Base-by-base conservation (phyloP, 108 stramenopile species). In the Conticribra weissflogii region DNA sequence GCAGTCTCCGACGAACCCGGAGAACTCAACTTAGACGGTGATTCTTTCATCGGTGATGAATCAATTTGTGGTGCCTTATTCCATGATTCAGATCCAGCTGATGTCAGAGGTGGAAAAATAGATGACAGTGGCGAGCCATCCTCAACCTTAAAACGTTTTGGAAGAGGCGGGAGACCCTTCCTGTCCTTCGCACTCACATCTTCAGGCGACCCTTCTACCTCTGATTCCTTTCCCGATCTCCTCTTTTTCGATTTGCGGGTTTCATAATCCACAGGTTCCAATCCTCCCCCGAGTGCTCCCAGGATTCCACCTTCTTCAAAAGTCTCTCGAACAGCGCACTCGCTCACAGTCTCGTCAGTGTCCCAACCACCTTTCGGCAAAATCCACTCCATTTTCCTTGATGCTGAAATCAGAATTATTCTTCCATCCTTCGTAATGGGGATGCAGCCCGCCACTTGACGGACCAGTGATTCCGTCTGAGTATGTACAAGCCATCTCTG, bases 281-380 rank as follows among this genome's bases (percentile, higher is more conserved):
- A 78, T 8, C 63, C 66, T 9, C 81, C 84, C 16, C 93, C 92
- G 25, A 97, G 64, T 30, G 66, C 49, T 24, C 96, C 92, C 17
- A 91, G 47, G 14, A 97, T 81, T 27, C 97, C 97, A 0, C 84
- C 93, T 58, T 97, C 97, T 59, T 97, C 97, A 71, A 81, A 97
- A 18, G 92, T 88, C 70, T 97, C 97, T 2, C 97, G 75, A 25
- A 86, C 78, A 17, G 94, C 97, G 59, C 90, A 88, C 67, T 96
- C 92, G 74, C 88, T 88, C 64, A 86, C 78, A 0, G 85, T 86
- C 66, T 97, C 97, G 61, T 97, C 97, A 24, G 63, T 65, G 66
- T 97, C 97, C 97, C 97, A 97, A 1, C 96, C 97, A 41, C 97
- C 97, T 70, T 97, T 97, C 23, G 97, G 97, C 25, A 97, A 77